These are phyloP conservation scores for Circinella minor DNA, from an alignment of 371 early-diverging fungal genomes.

Conservation along the genomic window DNA sequence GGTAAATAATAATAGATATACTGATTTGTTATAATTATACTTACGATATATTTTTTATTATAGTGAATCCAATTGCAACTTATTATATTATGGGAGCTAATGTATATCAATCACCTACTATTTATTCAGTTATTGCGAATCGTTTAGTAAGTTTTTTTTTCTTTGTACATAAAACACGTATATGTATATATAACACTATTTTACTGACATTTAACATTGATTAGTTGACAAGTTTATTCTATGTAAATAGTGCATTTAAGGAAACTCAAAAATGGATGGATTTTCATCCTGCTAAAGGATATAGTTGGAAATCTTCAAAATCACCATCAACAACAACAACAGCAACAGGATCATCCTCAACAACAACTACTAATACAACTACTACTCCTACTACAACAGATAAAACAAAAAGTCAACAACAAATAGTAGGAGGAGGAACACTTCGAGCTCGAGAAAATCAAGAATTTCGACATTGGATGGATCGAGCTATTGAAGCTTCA, in stretches of 20 bases:
- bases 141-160: slow-evolving; percentile 70
- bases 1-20: slow-evolving; percentile 33
- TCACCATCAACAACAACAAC: slow-evolving; percentile 2
- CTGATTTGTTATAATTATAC: background rate
- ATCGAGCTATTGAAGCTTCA: slow-evolving; percentile 51
- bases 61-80: slow-evolving; percentile 70
- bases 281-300: slow-evolving; percentile 78
- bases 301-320: slow-evolving; percentile 67
- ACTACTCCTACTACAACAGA: too few species aligned
- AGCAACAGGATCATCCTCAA: slow-evolving; percentile 1
- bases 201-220: background rate
- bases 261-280: slow-evolving; percentile 66
- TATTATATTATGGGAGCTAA: slow-evolving; percentile 92
- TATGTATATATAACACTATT: background rate
- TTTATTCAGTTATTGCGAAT: slow-evolving; percentile 81
- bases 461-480: slow-evolving; percentile 49
- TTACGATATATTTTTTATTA: too few species aligned
- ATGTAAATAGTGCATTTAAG: slow-evolving; percentile 75
- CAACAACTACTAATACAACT: background rate
- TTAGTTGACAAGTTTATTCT: slow-evolving; percentile 71
- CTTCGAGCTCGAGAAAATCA: slow-evolving; percentile 50
- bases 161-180: background rate
- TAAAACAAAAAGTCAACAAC: background rate
- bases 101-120: slow-evolving; percentile 91
- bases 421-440: slow-evolving; percentile 9